These are phyloP conservation scores for Pelargonium citronellum DNA, from an alignment of 441 rosid species.

Conservation along the genomic window DNA sequence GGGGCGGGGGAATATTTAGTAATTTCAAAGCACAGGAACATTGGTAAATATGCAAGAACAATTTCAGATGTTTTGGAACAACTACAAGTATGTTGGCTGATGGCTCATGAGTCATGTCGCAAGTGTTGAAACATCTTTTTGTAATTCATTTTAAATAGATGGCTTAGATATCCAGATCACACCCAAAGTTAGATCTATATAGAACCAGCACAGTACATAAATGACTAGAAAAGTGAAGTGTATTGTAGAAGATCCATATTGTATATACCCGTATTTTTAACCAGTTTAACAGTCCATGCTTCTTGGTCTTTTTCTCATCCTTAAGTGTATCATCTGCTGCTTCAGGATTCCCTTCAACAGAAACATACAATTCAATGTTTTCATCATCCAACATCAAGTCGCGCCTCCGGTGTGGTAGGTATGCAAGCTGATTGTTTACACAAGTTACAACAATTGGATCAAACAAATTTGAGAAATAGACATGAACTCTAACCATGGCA, in stretches of 20 bases:
- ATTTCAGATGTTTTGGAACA: not conserved
- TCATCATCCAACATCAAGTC: constrained; percentile 88
- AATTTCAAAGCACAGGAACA: not conserved
- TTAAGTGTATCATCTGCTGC: constrained; percentile 48
- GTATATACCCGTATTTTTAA: constrained; percentile 73
- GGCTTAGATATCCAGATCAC: not conserved
- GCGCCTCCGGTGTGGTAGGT: constrained; percentile 88
- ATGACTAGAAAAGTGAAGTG: constrained; percentile 19
- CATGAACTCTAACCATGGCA: not conserved
- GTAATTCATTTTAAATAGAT: not conserved
- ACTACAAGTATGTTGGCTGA: not conserved
- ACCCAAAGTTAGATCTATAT: not conserved
- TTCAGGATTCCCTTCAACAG: constrained; percentile 60
- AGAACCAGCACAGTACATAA: not conserved
- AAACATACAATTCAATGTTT: constrained; percentile 64
- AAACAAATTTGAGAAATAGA: constrained; percentile 17
- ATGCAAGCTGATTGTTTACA: constrained; percentile 63
- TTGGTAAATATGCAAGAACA: not conserved
- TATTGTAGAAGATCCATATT: constrained; percentile 18
- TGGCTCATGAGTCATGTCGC: not conserved
- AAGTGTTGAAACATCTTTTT: not conserved
- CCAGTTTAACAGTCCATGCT: constrained; percentile 92
- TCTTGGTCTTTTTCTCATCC: constrained; percentile 80
- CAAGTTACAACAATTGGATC: constrained; percentile 29
- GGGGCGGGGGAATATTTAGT: too few relatives aligned